A percentile compares a stretch with the other conserved stretches of the same genome.
Conservation (phyloP, 371 early-diverging fungal species). For the Mortierella sp. region DNA sequence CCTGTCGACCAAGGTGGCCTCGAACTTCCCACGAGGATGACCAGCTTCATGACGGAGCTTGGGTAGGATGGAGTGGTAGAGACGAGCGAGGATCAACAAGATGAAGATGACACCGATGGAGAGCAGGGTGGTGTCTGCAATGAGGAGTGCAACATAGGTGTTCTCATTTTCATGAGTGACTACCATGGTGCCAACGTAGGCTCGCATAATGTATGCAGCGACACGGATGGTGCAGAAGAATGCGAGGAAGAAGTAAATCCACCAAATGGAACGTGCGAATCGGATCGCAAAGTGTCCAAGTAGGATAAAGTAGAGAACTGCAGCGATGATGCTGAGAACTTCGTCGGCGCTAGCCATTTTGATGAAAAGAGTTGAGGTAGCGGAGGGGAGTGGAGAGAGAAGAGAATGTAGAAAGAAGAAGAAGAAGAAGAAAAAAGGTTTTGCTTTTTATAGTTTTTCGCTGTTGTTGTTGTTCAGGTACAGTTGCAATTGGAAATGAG, state of each 20-base stretch:
- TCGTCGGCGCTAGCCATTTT: slow-evolving; percentile 1
- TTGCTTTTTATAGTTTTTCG: no score
- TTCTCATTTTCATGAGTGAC: not conserved
- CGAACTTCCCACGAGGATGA: slow-evolving; percentile 2
- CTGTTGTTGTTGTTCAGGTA: no score
- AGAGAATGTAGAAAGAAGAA: no score
- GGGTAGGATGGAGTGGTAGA: slow-evolving; percentile 31
- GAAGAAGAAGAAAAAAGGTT: no score
- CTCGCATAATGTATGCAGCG: slow-evolving; percentile 26
- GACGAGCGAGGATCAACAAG: slow-evolving; percentile 20
- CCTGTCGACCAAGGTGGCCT: slow-evolving; percentile 15
- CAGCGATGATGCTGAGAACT: slow-evolving; percentile 20
- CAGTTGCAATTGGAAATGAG: no score
- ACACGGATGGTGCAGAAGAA: slow-evolving; percentile 34
- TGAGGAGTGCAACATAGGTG: slow-evolving; percentile 6
- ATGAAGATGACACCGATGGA: slow-evolving; percentile 28
- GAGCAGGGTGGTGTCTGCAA: slow-evolving; percentile 13
- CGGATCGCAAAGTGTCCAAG: slow-evolving; percentile 20
- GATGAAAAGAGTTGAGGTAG: not conserved
- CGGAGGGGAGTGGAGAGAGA: not conserved
- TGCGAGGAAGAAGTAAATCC: slow-evolving; percentile 20
- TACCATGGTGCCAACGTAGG: slow-evolving; percentile 9
- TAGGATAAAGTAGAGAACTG: slow-evolving; percentile 14
- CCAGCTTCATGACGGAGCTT: slow-evolving; percentile 18
- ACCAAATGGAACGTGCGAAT: slow-evolving; percentile 20